A percentile compares a stretch with the other conserved stretches of the same genome.
Evolutionary conservation across 2,329 filamentous ascomycete genomes (phyloP).

Genomic region (Talaromyces sp.): DNA sequence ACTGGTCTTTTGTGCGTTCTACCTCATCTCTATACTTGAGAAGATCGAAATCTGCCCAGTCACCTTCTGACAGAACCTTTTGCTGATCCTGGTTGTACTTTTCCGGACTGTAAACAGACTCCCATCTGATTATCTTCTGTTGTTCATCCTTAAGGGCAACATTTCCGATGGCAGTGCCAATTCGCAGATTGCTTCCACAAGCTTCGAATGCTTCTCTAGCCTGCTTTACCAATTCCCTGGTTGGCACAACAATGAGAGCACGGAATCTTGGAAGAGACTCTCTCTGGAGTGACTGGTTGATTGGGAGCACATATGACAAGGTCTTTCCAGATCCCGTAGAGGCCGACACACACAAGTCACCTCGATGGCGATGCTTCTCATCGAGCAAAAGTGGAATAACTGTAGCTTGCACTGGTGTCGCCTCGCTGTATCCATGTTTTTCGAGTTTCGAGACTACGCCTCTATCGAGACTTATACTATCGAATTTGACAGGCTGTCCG

Average conservation of each 20-base stretch:
- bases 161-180: slow-evolving; percentile 81
- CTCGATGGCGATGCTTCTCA: slow-evolving; percentile 59
- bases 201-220: slow-evolving; percentile 75
- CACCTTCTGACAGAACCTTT: slow-evolving; percentile 42
- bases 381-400: slow-evolving; percentile 77
- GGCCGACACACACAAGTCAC: slow-evolving; percentile 86
- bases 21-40: slow-evolving; percentile 47
- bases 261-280: slow-evolving; percentile 65
- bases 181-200: slow-evolving; percentile 68
- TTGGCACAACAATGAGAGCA: slow-evolving; percentile 84
- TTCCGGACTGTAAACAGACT: slow-evolving; percentile 67
- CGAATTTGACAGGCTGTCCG: slow-evolving; percentile 54
- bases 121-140: slow-evolving; percentile 59
- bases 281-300: slow-evolving; percentile 72
- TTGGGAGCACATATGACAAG: slow-evolving; percentile 81
- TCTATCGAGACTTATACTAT: slow-evolving; percentile 61
- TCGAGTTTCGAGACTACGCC: slow-evolving; percentile 63
- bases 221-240: slow-evolving; percentile 84
- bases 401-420: slow-evolving; percentile 76
- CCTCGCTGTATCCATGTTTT: slow-evolving; percentile 66
- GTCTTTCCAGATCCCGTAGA: slow-evolving; percentile 97
- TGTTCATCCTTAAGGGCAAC: slow-evolving; percentile 70
- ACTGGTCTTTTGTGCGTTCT: slow-evolving; percentile 39
- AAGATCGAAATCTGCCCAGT: slow-evolving; percentile 50
- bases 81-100: slow-evolving; percentile 53